These are phyloP conservation scores for Penicillium freii DNA, from an alignment of 2,329 filamentous ascomycete genomes.

Conservation along the genomic window DNA sequence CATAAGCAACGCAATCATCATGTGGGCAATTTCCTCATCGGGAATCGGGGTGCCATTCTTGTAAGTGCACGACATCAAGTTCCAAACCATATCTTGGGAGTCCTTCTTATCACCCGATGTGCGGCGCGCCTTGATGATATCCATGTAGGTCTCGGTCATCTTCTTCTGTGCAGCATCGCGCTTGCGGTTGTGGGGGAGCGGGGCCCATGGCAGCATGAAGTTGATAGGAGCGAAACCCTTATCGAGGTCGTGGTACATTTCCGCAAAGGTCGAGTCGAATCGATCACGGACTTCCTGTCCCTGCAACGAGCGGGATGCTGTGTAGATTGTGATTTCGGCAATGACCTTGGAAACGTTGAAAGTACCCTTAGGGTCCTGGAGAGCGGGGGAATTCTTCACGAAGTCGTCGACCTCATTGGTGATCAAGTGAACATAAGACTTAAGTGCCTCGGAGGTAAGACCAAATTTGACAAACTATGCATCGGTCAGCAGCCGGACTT, in stretches of 20 bases:
- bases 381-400: conserved; percentile 63
- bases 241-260: conserved; percentile 83
- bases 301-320: conserved; percentile 80
- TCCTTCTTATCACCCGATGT: conserved; percentile 52
- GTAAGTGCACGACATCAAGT: conserved; percentile 80
- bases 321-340: conserved; percentile 87
- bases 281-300: conserved; percentile 76
- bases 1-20: conserved; percentile 94
- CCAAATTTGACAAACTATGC: conserved; percentile 62
- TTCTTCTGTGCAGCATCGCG: conserved; percentile 77
- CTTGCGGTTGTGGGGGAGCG: conserved; percentile 81
- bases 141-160: conserved; percentile 77
- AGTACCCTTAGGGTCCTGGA: conserved; percentile 67
- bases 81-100: conserved; percentile 80
- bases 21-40: conserved; percentile 81
- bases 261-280: conserved; percentile 77
- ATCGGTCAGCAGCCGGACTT: neutral
- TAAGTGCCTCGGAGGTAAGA: conserved; percentile 60
- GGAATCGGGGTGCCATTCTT: conserved; percentile 78
- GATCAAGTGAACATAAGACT: conserved; percentile 76
- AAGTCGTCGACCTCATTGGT: conserved; percentile 71
- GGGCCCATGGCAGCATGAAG: conserved; percentile 85
- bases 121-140: conserved; percentile 73
- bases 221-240: conserved; percentile 88
- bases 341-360: conserved; percentile 72